phyloP scores from a whole-genome alignment of 2,329 filamentous ascomycete species.

The Penicillium italicum region DNA sequence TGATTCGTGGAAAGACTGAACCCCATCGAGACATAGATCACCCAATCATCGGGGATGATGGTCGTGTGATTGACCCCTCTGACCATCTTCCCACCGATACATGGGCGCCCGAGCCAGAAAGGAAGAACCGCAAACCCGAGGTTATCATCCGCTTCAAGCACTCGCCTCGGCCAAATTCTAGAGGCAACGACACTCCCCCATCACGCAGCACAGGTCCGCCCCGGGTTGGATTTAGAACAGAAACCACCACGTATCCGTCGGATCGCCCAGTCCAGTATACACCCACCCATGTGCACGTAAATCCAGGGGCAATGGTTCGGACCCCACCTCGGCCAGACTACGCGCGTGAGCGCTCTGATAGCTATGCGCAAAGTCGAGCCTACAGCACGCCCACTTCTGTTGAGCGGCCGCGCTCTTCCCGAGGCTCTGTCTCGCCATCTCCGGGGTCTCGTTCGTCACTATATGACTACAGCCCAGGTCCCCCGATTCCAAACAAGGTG shows the following conservation, averaged over 20 bases:
- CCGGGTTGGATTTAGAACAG: slow-evolving; percentile 23
- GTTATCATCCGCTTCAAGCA: slow-evolving; percentile 48
- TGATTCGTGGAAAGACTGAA: slow-evolving; percentile 38
- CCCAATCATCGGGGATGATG: slow-evolving; percentile 62
- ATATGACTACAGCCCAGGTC: slow-evolving; percentile 33
- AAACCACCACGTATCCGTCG: slow-evolving; percentile 11
- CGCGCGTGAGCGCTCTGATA: slow-evolving; percentile 16
- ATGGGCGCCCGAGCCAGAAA: slow-evolving; percentile 64
- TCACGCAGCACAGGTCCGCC: slow-evolving; percentile 18
- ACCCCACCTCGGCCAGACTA: slow-evolving; percentile 23
- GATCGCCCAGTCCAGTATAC: slow-evolving; percentile 18
- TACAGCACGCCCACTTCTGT: slow-evolving; percentile 27
- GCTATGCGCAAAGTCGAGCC: slow-evolving; percentile 15
- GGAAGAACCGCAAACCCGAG: slow-evolving; percentile 51
- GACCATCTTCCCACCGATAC: slow-evolving; percentile 63
- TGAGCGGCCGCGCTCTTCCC: slow-evolving; percentile 23
- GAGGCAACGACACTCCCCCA: slow-evolving; percentile 17
- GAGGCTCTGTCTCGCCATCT: slow-evolving; percentile 32
- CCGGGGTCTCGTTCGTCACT: slow-evolving; percentile 28
- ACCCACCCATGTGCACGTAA: slow-evolving; percentile 16
- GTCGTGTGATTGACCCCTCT: slow-evolving; percentile 62
- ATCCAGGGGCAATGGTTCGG: slow-evolving; percentile 15
- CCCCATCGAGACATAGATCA: slow-evolving; percentile 44
- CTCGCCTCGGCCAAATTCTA: slow-evolving; percentile 28
- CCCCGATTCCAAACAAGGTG: slow-evolving; percentile 44